Evolutionary conservation across 2,329 filamentous ascomycete genomes (phyloP), one percentile per base, ranked within the genome.

Genomic region (Penicillium occitanis): DNA sequence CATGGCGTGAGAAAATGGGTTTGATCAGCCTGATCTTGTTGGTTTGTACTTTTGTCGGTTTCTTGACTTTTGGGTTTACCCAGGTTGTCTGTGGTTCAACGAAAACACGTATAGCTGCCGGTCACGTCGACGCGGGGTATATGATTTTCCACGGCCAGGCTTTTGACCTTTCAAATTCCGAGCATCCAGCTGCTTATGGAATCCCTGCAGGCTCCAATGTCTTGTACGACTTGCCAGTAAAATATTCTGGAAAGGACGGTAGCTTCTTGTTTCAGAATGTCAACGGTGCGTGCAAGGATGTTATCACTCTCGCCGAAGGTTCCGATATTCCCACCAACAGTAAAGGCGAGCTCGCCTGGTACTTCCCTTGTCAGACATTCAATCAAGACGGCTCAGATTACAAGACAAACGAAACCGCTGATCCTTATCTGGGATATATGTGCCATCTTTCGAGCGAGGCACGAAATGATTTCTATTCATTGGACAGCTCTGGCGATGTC

Each of bases 241-340:
- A 91, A 74, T 88, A 94, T 72, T 90, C 89, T 64, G 95, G 93
- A n/a, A 86, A 91, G 78, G 96, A 99, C 75, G 94, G 92, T 66
- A 98, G 93, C 75, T 99, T 99, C 76, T 81, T 99, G 74, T 99
- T 99, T 80, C 95, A 99, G 77, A 96, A 98, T 71, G 95, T 99
- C 77, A 99, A 99, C 72, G 96, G 95, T 58, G 91, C 91, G 69
- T 99, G 95, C 85, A 99, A 98, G 81, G 91, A 86, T 10, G 80
- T 98, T 65, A 97, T 99, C 75, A 96, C 87, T 0, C 79, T 84
- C 7, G 87, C 90, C 0, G 75, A 85, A 1, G 83, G 83, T 64
- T 96, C 93, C 0, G 90, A 92, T 71, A 88, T 99, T 8, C 92
- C 93, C 1, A 91, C 90, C 5, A 89, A 96, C 75, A 79, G 78